These are phyloP conservation scores for Plasmodium ovale DNA, from an alignment of 169 alveolate species.

Conservation along the genomic window DNA sequence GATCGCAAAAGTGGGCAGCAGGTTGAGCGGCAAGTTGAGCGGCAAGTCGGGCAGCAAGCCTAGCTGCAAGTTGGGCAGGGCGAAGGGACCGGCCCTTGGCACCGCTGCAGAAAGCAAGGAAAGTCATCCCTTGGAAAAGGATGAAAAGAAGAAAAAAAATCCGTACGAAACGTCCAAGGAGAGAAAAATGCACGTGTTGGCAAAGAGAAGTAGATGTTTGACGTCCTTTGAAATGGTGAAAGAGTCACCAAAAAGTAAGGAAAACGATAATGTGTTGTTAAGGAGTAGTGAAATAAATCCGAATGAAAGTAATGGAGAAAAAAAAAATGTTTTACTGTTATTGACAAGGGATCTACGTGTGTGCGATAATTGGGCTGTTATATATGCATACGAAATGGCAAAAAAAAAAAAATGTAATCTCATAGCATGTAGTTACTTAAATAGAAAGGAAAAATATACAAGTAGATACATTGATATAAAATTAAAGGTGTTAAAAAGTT, in stretches of 20 bases:
- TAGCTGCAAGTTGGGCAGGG: too few relatives aligned
- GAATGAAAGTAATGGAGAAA: not conserved
- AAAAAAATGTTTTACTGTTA: slow-evolving; percentile 19
- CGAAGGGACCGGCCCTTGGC: too few relatives aligned
- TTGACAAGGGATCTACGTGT: slow-evolving; percentile 59
- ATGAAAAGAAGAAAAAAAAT: slow-evolving; percentile 43
- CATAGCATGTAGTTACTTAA: slow-evolving; percentile 49
- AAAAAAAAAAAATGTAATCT: slow-evolving; percentile 23
- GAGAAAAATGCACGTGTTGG: slow-evolving; percentile 28
- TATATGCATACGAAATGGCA: slow-evolving; percentile 50
- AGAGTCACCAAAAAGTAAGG: not conserved
- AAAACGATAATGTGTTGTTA: not conserved
- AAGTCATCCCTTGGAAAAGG: too few relatives aligned
- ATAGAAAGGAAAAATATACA: slow-evolving; percentile 58
- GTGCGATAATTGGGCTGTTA: slow-evolving; percentile 48
- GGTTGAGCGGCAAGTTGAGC: too few relatives aligned
- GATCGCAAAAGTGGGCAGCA: too few relatives aligned
- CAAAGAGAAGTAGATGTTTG: slow-evolving; percentile 36
- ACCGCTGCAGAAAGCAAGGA: too few relatives aligned
- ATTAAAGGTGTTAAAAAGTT: slow-evolving; percentile 47
- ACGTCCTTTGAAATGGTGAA: slow-evolving; percentile 28
- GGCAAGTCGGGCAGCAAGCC: too few relatives aligned
- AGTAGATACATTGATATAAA: slow-evolving; percentile 40
- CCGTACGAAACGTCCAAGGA: slow-evolving; percentile 47
- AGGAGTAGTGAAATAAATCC: not conserved